Percentiles rank a stretch among this genome's conserved stretches.
Evolutionary conservation across 2,329 filamentous ascomycete genomes (phyloP).

Genomic region (Didymosphaeria variabile): DNA sequence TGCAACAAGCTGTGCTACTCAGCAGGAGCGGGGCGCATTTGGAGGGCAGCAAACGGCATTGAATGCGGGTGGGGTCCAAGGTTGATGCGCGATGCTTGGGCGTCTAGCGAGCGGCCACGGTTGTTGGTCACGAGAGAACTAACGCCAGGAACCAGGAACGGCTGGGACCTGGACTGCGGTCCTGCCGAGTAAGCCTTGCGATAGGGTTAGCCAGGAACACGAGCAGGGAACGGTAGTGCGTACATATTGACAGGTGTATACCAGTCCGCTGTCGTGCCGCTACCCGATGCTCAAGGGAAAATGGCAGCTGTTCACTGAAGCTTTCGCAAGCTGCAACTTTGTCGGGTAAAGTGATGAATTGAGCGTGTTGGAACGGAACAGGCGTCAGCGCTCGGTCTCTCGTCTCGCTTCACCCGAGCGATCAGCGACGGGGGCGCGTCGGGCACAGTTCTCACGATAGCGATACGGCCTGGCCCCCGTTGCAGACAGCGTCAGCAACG

Average conservation of each 20-base stretch:
- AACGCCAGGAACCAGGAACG: constrained; percentile 15
- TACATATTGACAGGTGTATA: constrained; percentile 40
- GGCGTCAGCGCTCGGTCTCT: constrained; percentile 40
- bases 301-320: constrained; percentile 16
- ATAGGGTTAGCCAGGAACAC: constrained; percentile 17
- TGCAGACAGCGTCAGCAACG: constrained; percentile 21
- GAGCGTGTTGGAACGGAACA: constrained; percentile 37
- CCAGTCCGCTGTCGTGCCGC: constrained; percentile 24
- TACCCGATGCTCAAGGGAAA: constrained; percentile 11
- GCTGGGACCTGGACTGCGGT: constrained; percentile 32
- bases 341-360: constrained; percentile 23
- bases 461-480: constrained; percentile 23
- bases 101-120: constrained; percentile 15
- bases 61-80: constrained; percentile 7
- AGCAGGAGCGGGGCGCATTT: constrained; percentile 19
- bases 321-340: background rate
- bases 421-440: constrained; percentile 43
- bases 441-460: constrained; percentile 35
- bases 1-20: constrained; percentile 28
- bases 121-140: constrained; percentile 15
- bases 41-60: constrained; percentile 14
- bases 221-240: constrained; percentile 27
- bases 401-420: constrained; percentile 42
- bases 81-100: constrained; percentile 2
- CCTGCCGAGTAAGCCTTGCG: constrained; percentile 35